A percentile compares a stretch with the other conserved stretches of the same genome.
These are phyloP conservation scores for Boletus subluridellus DNA, from an alignment of 1,284 basidiomycete species.

Conservation along the genomic window DNA sequence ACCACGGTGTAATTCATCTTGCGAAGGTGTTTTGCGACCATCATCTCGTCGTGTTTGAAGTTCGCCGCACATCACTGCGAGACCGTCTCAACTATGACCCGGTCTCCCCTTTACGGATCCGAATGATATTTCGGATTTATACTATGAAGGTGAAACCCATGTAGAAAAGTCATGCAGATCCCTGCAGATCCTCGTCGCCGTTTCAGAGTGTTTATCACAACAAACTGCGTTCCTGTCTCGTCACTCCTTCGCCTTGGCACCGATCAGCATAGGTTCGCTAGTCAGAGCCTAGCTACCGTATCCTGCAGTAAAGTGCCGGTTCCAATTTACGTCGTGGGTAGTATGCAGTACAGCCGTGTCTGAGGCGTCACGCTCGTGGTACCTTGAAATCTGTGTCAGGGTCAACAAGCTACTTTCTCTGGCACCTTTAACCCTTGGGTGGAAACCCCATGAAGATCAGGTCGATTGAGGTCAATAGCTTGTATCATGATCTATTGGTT, in stretches of 20 bases:
- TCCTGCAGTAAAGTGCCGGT: not conserved
- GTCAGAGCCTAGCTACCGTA: slow-evolving; percentile 7
- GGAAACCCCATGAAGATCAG: slow-evolving; percentile 2
- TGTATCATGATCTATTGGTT: slow-evolving; percentile 12
- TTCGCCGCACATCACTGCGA: slow-evolving; percentile 15
- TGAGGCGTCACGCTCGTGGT: not conserved
- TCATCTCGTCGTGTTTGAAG: not conserved
- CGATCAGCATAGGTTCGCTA: not conserved
- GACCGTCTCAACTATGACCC: slow-evolving; percentile 20
- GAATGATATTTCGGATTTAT: slow-evolving; percentile 20
- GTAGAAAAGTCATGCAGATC: slow-evolving; percentile 15
- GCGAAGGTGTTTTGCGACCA: slow-evolving; percentile 15
- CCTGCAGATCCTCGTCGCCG: slow-evolving; percentile 21
- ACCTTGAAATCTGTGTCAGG: slow-evolving; percentile 9
- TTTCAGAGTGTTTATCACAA: slow-evolving; percentile 23
- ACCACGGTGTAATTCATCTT: slow-evolving; percentile 14
- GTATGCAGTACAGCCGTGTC: not conserved
- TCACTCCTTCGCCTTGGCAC: slow-evolving; percentile 3
- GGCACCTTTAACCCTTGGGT: slow-evolving; percentile 7
- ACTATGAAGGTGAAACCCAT: slow-evolving; percentile 14
- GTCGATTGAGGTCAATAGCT: slow-evolving; percentile 6
- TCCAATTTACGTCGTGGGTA: slow-evolving; percentile 5
- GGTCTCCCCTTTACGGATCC: slow-evolving; percentile 13
- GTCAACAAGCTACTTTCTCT: slow-evolving; percentile 11
- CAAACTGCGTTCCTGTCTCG: slow-evolving; percentile 22